These are phyloP conservation scores for Pyronema omphalodes DNA, from an alignment of 495 filamentous ascomycete species.

Conservation along the genomic window DNA sequence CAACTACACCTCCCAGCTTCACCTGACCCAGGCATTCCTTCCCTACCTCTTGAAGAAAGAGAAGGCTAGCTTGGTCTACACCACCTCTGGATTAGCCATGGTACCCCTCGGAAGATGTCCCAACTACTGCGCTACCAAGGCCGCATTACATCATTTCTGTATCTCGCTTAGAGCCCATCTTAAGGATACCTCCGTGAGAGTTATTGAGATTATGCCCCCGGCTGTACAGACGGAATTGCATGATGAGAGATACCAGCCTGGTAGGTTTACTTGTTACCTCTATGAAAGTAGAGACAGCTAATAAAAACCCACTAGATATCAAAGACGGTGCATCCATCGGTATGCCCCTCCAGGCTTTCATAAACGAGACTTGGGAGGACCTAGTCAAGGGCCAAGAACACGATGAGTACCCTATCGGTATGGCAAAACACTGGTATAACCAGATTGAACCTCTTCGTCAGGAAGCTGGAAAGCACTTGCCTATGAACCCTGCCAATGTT, in stretches of 20 bases:
- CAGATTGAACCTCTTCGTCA: conserved; percentile 4
- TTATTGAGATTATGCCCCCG: conserved; percentile 49
- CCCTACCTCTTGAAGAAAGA: conserved; percentile 39
- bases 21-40: conserved; percentile 43
- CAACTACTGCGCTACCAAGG: conserved; percentile 42
- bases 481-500: not conserved
- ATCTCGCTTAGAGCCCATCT: conserved; percentile 44
- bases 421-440: conserved; percentile 5
- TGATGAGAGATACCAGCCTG: conserved; percentile 31
- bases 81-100: conserved; percentile 36
- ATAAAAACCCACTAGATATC: conserved; percentile 8
- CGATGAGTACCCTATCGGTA: conserved; percentile 11
- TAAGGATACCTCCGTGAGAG: conserved; percentile 30
- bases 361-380: conserved; percentile 35
- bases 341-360: conserved; percentile 44
- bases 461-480: not conserved
- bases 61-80: conserved; percentile 31
- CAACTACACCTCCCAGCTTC: conserved; percentile 48
- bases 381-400: conserved; percentile 34
- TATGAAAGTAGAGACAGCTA: conserved; percentile 1
- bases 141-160: conserved; percentile 37
- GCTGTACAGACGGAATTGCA: conserved; percentile 49
- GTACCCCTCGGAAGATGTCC: conserved; percentile 33
- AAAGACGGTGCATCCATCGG: conserved; percentile 24
- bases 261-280: conserved; percentile 1